These are phyloP conservation scores for Xylaria bambusicola DNA, from an alignment of 495 filamentous ascomycete genomes.

Conservation along the genomic window DNA sequence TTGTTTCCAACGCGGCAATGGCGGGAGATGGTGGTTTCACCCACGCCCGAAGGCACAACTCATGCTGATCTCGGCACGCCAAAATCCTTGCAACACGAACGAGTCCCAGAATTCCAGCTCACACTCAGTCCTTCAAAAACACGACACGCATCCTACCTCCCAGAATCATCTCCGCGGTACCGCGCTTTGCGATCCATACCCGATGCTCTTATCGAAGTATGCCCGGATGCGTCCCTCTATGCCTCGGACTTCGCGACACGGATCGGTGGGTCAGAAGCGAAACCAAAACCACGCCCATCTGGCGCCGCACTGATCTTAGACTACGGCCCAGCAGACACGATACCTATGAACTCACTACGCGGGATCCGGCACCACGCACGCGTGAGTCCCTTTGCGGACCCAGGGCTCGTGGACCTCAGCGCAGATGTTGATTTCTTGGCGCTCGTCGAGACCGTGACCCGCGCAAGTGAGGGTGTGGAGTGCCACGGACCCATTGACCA, in stretches of 20 bases:
- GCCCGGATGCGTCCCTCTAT: constrained; percentile 79
- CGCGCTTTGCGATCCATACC: constrained; percentile 64
- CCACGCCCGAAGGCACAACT: constrained; percentile 53
- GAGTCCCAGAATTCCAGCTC: constrained; percentile 78
- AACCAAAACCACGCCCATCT: constrained; percentile 62
- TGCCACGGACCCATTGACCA: constrained; percentile 93
- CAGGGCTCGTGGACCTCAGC: constrained; percentile 81
- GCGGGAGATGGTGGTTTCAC: constrained; percentile 85
- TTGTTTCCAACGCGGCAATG: constrained; percentile 63
- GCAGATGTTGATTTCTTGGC: constrained; percentile 91
- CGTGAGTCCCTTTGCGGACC: constrained; percentile 73
- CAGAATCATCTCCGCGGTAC: constrained; percentile 80
- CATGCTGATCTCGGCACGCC: constrained; percentile 48
- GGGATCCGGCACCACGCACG: constrained; percentile 75
- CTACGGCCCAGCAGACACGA: constrained; percentile 77
- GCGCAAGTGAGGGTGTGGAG: constrained; percentile 75
- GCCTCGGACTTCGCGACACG: constrained; percentile 75
- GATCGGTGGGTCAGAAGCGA: constrained; percentile 67
- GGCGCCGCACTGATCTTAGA: constrained; percentile 92
- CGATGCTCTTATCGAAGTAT: constrained; percentile 78
- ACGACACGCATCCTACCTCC: constrained; percentile 80
- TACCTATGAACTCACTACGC: constrained; percentile 83
- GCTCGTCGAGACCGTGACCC: constrained; percentile 76
- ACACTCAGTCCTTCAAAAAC: constrained; percentile 72
- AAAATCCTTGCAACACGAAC: constrained; percentile 55